Evolutionary conservation across 2,329 filamentous ascomycete species (phyloP).

Genomic region (Verticillium dahliae): DNA sequence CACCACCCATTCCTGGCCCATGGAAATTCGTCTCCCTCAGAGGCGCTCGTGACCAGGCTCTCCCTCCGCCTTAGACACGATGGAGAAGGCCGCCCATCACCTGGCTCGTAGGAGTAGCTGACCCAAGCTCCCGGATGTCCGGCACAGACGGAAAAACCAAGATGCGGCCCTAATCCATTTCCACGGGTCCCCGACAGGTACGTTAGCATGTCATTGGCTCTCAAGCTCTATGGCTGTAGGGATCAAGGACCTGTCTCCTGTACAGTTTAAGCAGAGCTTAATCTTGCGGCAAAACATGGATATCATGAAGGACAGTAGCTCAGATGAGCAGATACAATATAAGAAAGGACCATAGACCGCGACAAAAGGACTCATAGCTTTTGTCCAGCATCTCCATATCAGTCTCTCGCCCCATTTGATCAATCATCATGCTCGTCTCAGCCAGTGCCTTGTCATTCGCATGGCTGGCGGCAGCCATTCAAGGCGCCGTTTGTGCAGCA

Average conservation of each 20-base stretch:
- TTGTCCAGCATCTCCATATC: too few species aligned
- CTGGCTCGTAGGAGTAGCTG: not conserved
- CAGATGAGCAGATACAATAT: too few species aligned
- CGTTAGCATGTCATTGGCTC: not conserved
- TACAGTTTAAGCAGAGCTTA: too few species aligned
- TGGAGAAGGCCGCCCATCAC: not conserved
- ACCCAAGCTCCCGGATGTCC: not conserved
- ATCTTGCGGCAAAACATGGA: too few species aligned
- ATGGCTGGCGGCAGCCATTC: not conserved
- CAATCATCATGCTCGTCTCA: not conserved
- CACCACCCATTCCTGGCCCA: not conserved
- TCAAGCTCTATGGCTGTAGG: not conserved
- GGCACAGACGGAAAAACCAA: not conserved
- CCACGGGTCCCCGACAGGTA: not conserved
- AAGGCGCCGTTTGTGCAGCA: not conserved
- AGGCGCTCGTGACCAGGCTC: not conserved
- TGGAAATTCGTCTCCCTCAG: not conserved
- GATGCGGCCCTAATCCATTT: not conserved
- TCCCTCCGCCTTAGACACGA: too few species aligned
- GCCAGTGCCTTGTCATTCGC: not conserved
- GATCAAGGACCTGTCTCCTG: too few species aligned
- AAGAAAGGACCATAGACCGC: too few species aligned
- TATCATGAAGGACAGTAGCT: too few species aligned
- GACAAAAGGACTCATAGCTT: too few species aligned
- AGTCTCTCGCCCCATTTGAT: too few species aligned